Evolutionary conservation across 192 early-diverging fungal genomes (phyloP), one percentile per base, ranked within the genome.

Genomic region (Coemansia sp.): DNA sequence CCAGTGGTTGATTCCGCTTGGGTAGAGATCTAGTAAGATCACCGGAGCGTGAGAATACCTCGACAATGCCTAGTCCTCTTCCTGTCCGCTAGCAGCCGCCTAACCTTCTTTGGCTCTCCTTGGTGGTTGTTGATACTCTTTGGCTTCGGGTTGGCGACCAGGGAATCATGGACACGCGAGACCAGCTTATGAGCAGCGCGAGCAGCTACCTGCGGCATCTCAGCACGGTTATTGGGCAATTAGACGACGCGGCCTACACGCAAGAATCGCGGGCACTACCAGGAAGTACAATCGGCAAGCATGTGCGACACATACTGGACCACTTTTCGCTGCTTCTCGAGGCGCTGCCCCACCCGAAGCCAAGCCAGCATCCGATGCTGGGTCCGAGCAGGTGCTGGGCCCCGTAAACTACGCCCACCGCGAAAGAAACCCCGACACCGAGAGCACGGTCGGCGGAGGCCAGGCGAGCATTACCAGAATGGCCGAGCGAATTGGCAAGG

Each of bases 261-360:
- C 43, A 34, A 3, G 47, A 43, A 13, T 78, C 76, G 1, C 5
- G 10, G 1, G 59, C 60, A 1, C 60, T 75, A 9, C 71, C 76
- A 2, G 63, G 64, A 0, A 75, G 76, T 52, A 78, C 76, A n/a
- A 70, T 78, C 3, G 76, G 76, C 37, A 78, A 78, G 55, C 76
- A 78, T 17, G 61, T 78, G 7, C 76, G 76, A n/a, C 76, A 78
- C 34, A 23, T 78, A 6, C 56, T 70, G 10, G 76, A 78, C 34
- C 76, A 78, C 52, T 78, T 70, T 38, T 13, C 32, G 10, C 38
- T 75, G 32, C 51, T 78, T 2, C 38, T 65, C 8, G 17, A 39
- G 0, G 52, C 51, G 9, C 23, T 59, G 5, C 23, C 9, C 36
- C 30, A 11, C 16, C 54, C 11, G 19, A 14, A 5, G 12, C 37